Evolutionary conservation across 768 basidiomycete genomes (phyloP).

Genomic region (Hortiboletus flavorubellus): DNA sequence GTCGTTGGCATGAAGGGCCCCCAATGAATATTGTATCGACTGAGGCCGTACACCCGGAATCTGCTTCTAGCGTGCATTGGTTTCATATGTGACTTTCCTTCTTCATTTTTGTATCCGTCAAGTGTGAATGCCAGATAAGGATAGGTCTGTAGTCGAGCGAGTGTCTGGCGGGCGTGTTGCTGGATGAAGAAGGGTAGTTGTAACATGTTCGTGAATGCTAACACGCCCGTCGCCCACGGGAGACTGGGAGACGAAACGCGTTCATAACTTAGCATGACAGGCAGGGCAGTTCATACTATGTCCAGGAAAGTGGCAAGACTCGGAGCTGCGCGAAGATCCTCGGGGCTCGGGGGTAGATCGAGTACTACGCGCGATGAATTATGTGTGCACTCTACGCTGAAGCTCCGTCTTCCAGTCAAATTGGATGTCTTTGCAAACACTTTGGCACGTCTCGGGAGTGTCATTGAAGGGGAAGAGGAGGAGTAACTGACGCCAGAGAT

Average conservation of each 20-base stretch:
- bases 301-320: conserved; percentile 40
- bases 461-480: conserved; percentile 60
- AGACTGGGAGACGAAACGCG: conserved; percentile 38
- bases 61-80: conserved; percentile 46
- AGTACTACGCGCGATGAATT: conserved; percentile 24
- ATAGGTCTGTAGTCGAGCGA: conserved; percentile 47
- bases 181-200: conserved; percentile 10
- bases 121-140: conserved; percentile 46
- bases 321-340: conserved; percentile 29
- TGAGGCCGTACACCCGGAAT: conserved; percentile 61
- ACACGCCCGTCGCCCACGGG: conserved; percentile 43
- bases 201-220: conserved; percentile 40
- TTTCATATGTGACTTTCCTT: conserved; percentile 26
- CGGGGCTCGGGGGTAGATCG: conserved; percentile 21
- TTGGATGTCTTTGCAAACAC: conserved; percentile 8
- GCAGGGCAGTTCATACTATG: conserved; percentile 37
- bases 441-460: conserved; percentile 39
- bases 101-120: conserved; percentile 31
- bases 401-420: conserved; percentile 39
- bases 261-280: conserved; percentile 22
- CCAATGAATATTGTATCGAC: conserved; percentile 57
- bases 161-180: conserved; percentile 28
- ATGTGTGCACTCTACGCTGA: conserved; percentile 41
- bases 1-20: conserved; percentile 50
- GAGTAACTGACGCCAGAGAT: conserved; percentile 69